phyloP scores from a whole-genome alignment of 345 rosid genomes.

The Lagerstroemia speciosa region DNA sequence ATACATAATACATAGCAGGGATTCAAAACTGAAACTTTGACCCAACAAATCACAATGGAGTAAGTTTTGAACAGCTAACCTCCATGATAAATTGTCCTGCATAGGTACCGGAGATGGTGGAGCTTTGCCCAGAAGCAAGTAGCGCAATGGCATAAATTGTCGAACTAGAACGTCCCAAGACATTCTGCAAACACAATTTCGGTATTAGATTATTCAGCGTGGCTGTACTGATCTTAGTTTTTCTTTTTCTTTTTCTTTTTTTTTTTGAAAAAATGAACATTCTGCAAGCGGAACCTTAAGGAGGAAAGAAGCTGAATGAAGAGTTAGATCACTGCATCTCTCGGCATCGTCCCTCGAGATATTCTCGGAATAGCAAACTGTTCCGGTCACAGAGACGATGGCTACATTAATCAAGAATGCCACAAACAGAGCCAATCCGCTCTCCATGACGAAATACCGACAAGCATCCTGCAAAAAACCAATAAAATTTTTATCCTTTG shows the following conservation, averaged over 20 bases:
- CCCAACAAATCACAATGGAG: too few species aligned
- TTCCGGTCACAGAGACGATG: constrained; percentile 44
- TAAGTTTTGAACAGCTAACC: constrained; percentile 18
- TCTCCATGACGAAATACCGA: constrained; percentile 49
- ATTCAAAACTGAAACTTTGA: too few species aligned
- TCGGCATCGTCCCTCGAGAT: constrained; percentile 16
- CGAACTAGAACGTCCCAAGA: constrained; percentile 50
- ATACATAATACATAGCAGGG: too few species aligned
- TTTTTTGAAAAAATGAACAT: not conserved
- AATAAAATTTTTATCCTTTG: not conserved
- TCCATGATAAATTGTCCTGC: constrained; percentile 69
- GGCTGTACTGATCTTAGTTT: not conserved
- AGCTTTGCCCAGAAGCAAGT: constrained; percentile 67
- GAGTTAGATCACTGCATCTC: constrained; percentile 44
- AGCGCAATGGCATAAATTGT: constrained; percentile 49
- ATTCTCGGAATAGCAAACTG: constrained; percentile 31
- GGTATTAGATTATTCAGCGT: not conserved
- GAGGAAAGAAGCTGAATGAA: constrained; percentile 66
- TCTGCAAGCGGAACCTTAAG: constrained; percentile 30
- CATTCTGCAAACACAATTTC: constrained; percentile 32
- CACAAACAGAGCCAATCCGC: constrained; percentile 49
- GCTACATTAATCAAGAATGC: constrained; percentile 60
- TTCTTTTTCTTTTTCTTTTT: too few species aligned
- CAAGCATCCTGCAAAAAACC: constrained; percentile 41
- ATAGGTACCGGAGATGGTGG: constrained; percentile 59